These are phyloP conservation scores for Irpex rosettiformis DNA, from an alignment of 1,284 basidiomycete species.

Conservation along the genomic window DNA sequence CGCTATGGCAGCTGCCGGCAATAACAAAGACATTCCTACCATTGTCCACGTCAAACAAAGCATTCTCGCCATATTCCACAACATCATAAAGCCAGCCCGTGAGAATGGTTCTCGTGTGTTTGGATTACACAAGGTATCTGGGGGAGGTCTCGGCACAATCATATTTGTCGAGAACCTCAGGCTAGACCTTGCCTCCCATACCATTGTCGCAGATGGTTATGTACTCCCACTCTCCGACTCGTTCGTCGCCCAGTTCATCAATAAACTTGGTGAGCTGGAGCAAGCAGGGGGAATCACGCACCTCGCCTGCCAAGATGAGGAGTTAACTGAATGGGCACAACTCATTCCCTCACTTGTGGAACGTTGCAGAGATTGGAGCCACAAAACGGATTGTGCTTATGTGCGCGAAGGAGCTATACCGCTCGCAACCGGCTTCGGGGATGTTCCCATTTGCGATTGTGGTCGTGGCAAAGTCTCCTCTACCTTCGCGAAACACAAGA, in stretches of 20 bases:
- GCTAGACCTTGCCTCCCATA: conserved; percentile 42
- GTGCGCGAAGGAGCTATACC: conserved; percentile 27
- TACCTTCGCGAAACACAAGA: conserved; percentile 23
- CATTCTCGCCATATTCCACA: neutral
- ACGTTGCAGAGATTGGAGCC: conserved; percentile 52
- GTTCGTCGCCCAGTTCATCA: conserved; percentile 16
- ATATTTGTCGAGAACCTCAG: conserved; percentile 40
- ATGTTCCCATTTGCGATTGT: conserved; percentile 44
- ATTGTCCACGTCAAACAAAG: neutral
- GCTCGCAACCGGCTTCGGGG: conserved; percentile 25
- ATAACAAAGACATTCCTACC: neutral
- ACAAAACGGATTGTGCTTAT: conserved; percentile 47
- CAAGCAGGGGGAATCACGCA: conserved; percentile 9
- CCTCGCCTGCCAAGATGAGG: conserved; percentile 21
- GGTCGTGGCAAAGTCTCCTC: conserved; percentile 41
- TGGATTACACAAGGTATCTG: conserved; percentile 26
- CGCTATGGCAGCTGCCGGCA: conserved; percentile 3
- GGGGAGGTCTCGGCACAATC: conserved; percentile 30
- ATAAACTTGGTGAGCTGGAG: conserved; percentile 11
- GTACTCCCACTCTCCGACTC: conserved; percentile 34
- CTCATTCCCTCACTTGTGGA: conserved; percentile 46
- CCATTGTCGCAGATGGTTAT: conserved; percentile 43
- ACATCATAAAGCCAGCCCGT: neutral
- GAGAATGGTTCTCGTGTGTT: conserved; percentile 24
- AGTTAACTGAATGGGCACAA: conserved; percentile 42